These are phyloP conservation scores for Phytophthora macrochlamydospora DNA, from an alignment of 352 stramenopile species.

Conservation along the genomic window DNA sequence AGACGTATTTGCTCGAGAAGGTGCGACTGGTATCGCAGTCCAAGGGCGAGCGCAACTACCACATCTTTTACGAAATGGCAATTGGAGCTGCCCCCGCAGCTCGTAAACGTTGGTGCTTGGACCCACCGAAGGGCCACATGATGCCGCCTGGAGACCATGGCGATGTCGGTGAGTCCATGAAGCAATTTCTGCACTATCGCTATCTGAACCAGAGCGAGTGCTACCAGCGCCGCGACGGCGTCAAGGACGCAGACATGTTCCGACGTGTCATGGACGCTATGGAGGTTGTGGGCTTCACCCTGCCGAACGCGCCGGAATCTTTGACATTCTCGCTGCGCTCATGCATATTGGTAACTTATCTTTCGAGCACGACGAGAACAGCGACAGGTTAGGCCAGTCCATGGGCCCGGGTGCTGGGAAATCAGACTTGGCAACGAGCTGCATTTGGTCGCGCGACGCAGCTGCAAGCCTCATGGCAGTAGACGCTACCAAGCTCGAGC, in stretches of 20 bases:
- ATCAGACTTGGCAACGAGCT: constrained; percentile 58
- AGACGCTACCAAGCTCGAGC: constrained; percentile 72
- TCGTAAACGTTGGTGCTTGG: constrained; percentile 65
- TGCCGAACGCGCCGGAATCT: constrained; percentile 77
- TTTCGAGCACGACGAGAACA: constrained; percentile 83
- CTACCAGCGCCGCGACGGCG: constrained; percentile 76
- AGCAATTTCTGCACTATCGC: constrained; percentile 74
- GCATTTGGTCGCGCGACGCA: constrained; percentile 74
- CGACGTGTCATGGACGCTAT: constrained; percentile 81
- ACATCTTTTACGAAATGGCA: constrained; percentile 89
- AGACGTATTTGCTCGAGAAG: constrained; percentile 96
- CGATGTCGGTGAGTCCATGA: constrained; percentile 45
- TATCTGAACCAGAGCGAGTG: constrained; percentile 90
- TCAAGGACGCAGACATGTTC: constrained; percentile 82
- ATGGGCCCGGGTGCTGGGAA: constrained; percentile 27
- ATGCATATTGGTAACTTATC: constrained; percentile 90
- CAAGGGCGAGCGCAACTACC: constrained; percentile 84
- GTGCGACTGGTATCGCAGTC: constrained; percentile 87
- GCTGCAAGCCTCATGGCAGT: constrained; percentile 74
- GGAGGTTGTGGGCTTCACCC: constrained; percentile 84
- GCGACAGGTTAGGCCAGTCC: constrained; percentile 48
- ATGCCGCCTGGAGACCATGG: constrained; percentile 51
- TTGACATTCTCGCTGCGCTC: constrained; percentile 82
- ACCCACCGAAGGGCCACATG: constrained; percentile 45
- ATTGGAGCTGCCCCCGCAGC: constrained; percentile 55